A percentile compares a stretch with the other conserved stretches of the same genome.
Conservation (phyloP, 371 early-diverging fungal genomes). For the Phascolomyces articulosus region DNA sequence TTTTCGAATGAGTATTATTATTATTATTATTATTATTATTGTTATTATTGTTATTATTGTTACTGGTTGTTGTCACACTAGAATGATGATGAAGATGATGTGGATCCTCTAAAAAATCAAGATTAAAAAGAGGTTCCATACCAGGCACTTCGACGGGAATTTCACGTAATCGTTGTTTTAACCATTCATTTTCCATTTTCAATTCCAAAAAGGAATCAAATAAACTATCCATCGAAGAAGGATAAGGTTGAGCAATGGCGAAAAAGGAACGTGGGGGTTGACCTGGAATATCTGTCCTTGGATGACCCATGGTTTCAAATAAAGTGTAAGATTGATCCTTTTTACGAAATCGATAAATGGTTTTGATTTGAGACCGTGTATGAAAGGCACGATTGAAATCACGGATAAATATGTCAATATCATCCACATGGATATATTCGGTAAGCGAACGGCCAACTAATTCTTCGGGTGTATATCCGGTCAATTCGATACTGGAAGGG, state of each 20-base stretch:
- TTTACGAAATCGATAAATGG: constrained; percentile 54
- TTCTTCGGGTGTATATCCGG: constrained; percentile 66
- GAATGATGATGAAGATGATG: no score
- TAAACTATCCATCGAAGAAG: constrained; percentile 47
- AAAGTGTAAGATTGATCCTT: constrained; percentile 53
- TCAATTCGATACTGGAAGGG: constrained; percentile 53
- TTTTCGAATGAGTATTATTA: neutral
- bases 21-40: neutral
- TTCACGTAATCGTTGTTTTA: constrained; percentile 23
- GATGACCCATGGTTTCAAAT: constrained; percentile 56
- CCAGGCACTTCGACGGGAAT: neutral
- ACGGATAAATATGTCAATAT: constrained; percentile 25
- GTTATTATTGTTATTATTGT: neutral
- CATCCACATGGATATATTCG: constrained; percentile 59
- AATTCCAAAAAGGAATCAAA: constrained; percentile 60
- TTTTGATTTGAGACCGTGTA: constrained; percentile 40
- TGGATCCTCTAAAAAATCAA: no score
- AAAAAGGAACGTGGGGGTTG: constrained; percentile 49
- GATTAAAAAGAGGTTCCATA: neutral
- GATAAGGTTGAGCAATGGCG: constrained; percentile 56
- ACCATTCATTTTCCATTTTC: constrained; percentile 58
- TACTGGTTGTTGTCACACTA: neutral
- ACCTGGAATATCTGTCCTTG: constrained; percentile 29
- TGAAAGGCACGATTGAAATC: constrained; percentile 45
- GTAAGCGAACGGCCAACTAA: constrained; percentile 54